Evolutionary conservation across 2,329 filamentous ascomycete species (phyloP).

Genomic region (Fusarium sambucinum): DNA sequence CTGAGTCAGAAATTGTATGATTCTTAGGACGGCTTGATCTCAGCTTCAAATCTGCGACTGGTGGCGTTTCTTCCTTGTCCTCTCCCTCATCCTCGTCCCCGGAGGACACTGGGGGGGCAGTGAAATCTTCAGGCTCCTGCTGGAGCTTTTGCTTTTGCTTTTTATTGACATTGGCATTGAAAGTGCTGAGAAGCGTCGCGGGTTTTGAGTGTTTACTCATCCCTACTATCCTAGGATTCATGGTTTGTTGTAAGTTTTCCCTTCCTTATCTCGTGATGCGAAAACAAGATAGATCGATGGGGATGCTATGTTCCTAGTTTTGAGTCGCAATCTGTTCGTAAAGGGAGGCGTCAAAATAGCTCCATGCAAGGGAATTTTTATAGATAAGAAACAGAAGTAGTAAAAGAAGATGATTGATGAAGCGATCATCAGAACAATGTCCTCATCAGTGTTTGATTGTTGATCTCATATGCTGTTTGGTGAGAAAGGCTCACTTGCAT

Average conservation of each 20-base stretch:
- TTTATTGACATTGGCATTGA: constrained; percentile 7
- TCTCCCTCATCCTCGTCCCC: constrained; percentile 49
- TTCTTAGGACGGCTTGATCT: neutral
- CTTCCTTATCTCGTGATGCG: neutral
- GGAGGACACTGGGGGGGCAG: constrained; percentile 49
- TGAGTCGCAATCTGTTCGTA: neutral
- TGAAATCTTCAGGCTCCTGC: constrained; percentile 31
- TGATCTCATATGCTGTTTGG: too few species aligned
- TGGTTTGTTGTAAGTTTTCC: neutral
- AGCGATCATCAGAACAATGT: neutral
- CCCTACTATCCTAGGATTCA: constrained; percentile 35
- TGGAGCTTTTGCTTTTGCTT: constrained; percentile 28
- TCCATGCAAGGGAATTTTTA: neutral
- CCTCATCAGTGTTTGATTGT: constrained; percentile 6
- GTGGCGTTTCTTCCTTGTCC: constrained; percentile 25
- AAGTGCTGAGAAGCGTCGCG: constrained; percentile 30
- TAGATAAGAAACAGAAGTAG: neutral
- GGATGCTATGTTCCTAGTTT: constrained; percentile 2
- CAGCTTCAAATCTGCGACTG: constrained; percentile 4
- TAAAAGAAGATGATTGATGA: neutral
- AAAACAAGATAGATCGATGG: neutral
- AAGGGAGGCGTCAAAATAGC: neutral
- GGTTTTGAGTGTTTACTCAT: constrained; percentile 37
- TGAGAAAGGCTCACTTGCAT: too few species aligned
- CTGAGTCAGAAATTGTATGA: constrained; percentile 17